phyloP scores from a whole-genome alignment of 2,329 filamentous ascomycete species.

The Penicillium thymicola region DNA sequence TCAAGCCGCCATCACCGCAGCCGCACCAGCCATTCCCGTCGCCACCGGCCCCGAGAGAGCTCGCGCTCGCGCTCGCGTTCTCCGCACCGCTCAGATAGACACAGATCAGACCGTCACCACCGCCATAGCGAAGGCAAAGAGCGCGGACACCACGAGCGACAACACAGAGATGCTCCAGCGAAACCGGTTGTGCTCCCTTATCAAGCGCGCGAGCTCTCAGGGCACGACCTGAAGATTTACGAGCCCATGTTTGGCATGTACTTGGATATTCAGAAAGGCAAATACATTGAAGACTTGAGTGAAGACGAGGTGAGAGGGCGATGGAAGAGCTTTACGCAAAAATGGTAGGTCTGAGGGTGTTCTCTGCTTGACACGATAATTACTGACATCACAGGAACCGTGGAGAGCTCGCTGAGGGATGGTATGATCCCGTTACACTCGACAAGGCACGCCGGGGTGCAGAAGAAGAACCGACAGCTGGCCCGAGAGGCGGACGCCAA shows the following conservation, averaged over 20 bases:
- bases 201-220: slow-evolving; percentile 62
- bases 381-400: slow-evolving; percentile 67
- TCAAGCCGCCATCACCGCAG: slow-evolving; percentile 19
- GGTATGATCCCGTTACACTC: slow-evolving; percentile 82
- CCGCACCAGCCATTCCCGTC: slow-evolving; percentile 20
- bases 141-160: slow-evolving; percentile 16
- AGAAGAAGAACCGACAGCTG: slow-evolving; percentile 7
- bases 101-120: slow-evolving; percentile 35
- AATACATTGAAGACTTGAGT: slow-evolving; percentile 64
- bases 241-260: slow-evolving; percentile 76
- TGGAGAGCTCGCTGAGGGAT: slow-evolving; percentile 79
- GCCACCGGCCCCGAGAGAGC: slow-evolving; percentile 22
- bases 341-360: slow-evolving; percentile 61
- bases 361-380: not conserved
- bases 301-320: slow-evolving; percentile 74
- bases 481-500: not conserved
- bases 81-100: slow-evolving; percentile 32
- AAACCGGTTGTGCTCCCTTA: slow-evolving; percentile 57
- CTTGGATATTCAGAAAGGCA: slow-evolving; percentile 80
- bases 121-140: slow-evolving; percentile 35
- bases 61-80: slow-evolving; percentile 41
- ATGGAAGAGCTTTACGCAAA: slow-evolving; percentile 89
- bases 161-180: slow-evolving; percentile 12
- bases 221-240: slow-evolving; percentile 64
- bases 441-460: slow-evolving; percentile 46